Conservation (phyloP, 2,329 filamentous ascomycete species). For the Exophiala xenobiotica region DNA sequence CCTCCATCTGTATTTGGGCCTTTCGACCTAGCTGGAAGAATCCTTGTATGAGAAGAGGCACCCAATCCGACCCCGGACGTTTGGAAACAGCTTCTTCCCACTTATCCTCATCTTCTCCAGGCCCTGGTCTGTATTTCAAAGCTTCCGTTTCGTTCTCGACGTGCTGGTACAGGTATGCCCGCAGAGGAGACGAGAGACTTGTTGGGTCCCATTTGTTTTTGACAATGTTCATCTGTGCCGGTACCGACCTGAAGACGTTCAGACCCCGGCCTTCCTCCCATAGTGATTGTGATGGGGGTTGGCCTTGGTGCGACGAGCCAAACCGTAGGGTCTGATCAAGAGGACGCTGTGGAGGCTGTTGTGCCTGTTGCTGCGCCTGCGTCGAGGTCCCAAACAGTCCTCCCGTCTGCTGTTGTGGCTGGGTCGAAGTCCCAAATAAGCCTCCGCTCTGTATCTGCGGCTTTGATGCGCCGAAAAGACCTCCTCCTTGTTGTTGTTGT, state of each 20-base stretch:
- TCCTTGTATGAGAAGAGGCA: constrained; percentile 60
- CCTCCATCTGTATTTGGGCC: constrained; percentile 57
- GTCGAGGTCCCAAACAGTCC: constrained; percentile 39
- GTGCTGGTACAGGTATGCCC: constrained; percentile 64
- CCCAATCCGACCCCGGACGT: constrained; percentile 57
- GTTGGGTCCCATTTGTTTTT: constrained; percentile 61
- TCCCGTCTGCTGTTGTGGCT: constrained; percentile 34
- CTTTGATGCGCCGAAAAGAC: constrained; percentile 37
- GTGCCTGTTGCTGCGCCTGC: constrained; percentile 36
- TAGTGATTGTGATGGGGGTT: constrained; percentile 33
- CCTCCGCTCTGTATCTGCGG: constrained; percentile 28
- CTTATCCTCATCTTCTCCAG: constrained; percentile 58
- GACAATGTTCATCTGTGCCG: constrained; percentile 61
- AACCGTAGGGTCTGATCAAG: constrained; percentile 43
- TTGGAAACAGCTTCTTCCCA: constrained; percentile 65
- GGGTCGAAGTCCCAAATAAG: constrained; percentile 30
- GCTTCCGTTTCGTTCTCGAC: constrained; percentile 56
- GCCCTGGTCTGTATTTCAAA: constrained; percentile 60
- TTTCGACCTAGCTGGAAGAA: constrained; percentile 61
- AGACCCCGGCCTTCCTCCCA: constrained; percentile 23
- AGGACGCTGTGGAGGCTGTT: constrained; percentile 41
- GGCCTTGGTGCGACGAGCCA: constrained; percentile 46
- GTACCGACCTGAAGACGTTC: constrained; percentile 59
- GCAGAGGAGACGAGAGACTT: constrained; percentile 54
- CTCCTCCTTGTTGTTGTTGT: constrained; percentile 25